Evolutionary conservation across 1,284 basidiomycete genomes (phyloP), one percentile per base, ranked within the genome.

Genomic region (Trichosporon asahii): DNA sequence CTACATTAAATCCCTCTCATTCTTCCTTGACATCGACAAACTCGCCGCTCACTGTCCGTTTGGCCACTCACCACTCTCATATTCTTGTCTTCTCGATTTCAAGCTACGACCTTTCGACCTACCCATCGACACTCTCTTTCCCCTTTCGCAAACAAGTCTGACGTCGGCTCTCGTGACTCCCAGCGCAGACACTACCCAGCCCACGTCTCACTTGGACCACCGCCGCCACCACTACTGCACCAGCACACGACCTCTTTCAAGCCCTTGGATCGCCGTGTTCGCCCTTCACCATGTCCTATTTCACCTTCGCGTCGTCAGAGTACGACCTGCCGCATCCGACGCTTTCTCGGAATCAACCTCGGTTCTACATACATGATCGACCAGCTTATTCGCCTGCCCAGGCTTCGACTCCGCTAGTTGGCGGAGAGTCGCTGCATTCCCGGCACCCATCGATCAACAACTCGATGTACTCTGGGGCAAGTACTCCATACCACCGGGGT

Each of bases 311-410:
- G 1, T 71, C 70, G 14, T 57, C 72, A 8, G 73, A 74, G 29
- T 71, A 66, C 66, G 72, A 73, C 66, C 55, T 74, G n/a, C 70
- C 73, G 0, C 73, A 74, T 53, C 73, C 73, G 1, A 71, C 70
- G 1, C 69, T 74, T n/a, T 67, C 67, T n/a, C 70, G 73, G 35
- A 64, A 71, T 65, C 73, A 68, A 57, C 73, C 73, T 11, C 69
- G 73, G n/a, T 74, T 74, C 67, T 74, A 74, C 73, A 74, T 74
- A 18, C 73, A 71, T n/a, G 71, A 73, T 25, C 61, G 72, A 27
- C 67, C 69, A 9, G 29, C 27, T 2, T 70, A 73, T 53, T 71
- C 70, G 2, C 72, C 72, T 0, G 69, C 65, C 9, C 69, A 65
- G 33, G 65, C 72, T 27, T 63, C 67, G 14, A 49, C 67, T 0